A percentile compares a stretch with the other conserved stretches of the same genome.
Evolutionary conservation across 2,329 filamentous ascomycete genomes (phyloP).

Genomic region (Talaromyces sp.): DNA sequence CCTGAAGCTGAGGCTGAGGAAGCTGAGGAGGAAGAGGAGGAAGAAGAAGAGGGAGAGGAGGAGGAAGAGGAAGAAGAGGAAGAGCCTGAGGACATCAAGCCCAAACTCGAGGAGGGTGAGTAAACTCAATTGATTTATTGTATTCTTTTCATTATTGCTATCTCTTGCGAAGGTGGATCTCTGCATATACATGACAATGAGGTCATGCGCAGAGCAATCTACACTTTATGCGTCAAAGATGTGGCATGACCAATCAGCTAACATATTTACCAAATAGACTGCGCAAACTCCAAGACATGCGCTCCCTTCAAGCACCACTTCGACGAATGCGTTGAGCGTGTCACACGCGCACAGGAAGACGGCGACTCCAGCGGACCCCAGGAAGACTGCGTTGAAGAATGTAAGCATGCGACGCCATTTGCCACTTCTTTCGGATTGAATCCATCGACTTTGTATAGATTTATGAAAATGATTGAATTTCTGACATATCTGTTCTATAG

Average conservation of each 20-base stretch:
- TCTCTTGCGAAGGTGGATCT: neutral
- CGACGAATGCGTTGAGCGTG: conserved; percentile 95
- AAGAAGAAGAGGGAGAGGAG: conserved; percentile 60
- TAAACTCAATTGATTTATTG: conserved; percentile 26
- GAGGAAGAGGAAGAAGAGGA: conserved; percentile 77
- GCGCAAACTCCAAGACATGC: conserved; percentile 81
- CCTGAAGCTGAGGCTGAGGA: conserved; percentile 47
- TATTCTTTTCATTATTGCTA: too few relatives aligned
- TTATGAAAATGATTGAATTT: neutral
- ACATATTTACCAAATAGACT: conserved; percentile 59
- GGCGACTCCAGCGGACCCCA: conserved; percentile 68
- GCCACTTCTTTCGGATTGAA: neutral
- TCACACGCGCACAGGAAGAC: conserved; percentile 65
- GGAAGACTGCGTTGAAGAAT: conserved; percentile 99
- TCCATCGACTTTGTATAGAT: neutral
- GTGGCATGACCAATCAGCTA: neutral
- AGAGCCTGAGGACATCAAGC: conserved; percentile 80
- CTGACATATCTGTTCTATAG: conserved; percentile 46
- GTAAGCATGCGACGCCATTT: conserved; percentile 57
- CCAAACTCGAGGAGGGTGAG: conserved; percentile 87
- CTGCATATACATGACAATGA: neutral
- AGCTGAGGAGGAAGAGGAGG: conserved; percentile 51
- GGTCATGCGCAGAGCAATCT: neutral
- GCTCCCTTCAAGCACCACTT: conserved; percentile 92
- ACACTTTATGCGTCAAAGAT: neutral